These are phyloP conservation scores for Penicillium sumatraense DNA, from an alignment of 2,329 filamentous ascomycete species.

Conservation along the genomic window DNA sequence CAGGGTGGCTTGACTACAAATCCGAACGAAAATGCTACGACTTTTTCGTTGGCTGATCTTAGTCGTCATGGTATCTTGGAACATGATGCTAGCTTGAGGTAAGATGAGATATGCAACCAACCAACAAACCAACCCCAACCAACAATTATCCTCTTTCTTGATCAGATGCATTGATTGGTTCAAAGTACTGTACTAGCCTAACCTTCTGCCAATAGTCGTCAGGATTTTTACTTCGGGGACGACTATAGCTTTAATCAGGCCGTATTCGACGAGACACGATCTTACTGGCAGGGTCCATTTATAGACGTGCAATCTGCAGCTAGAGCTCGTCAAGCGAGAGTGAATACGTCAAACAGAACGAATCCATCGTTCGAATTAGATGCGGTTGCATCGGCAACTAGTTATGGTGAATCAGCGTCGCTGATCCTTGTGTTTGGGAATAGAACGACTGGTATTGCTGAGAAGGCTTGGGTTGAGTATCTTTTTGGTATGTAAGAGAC, in stretches of 20 bases:
- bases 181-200: too few species aligned
- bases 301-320: conserved; percentile 1
- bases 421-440: background rate
- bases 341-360: background rate
- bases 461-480: background rate
- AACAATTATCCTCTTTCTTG: background rate
- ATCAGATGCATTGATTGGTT: too few species aligned
- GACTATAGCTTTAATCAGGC: conserved; percentile 5
- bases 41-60: conserved; percentile 11
- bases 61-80: conserved; percentile 13
- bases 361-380: background rate
- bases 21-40: conserved; percentile 6
- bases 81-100: conserved; percentile 23
- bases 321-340: background rate
- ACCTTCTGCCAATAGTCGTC: background rate
- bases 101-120: background rate
- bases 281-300: background rate
- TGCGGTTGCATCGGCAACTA: background rate
- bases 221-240: conserved; percentile 9
- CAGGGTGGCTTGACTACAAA: background rate
- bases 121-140: background rate
- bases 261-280: conserved; percentile 9
- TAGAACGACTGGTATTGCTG: background rate
- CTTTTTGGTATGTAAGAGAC: conserved; percentile 3
- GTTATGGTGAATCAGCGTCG: background rate